Base-by-base conservation (phyloP, 805 yeast species). In the Ogataea kodamae region DNA sequence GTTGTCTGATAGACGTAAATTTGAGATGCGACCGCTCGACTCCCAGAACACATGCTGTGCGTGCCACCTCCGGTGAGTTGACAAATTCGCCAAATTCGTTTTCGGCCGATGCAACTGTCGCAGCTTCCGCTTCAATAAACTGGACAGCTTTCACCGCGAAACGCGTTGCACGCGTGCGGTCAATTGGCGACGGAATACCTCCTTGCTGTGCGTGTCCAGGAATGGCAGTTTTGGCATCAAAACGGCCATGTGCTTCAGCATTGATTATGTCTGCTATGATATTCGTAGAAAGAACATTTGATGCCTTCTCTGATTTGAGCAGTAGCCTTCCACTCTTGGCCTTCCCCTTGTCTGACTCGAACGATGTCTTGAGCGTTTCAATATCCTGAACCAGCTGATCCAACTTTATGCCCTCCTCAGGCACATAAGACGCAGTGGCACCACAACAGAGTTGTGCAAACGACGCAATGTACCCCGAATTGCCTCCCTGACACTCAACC, bases 151-250 rank as follows among this genome's bases (percentile, higher is more conserved):
- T 74, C 33, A 81, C 71, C 1, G 88, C 81, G 43, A 78, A 75
- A 54, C 86, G 72, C 3, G 82, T 75, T 5, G 86, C 89, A 50
- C 78, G 68, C 2, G 82, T 77, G 63, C 94, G 68, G 57, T 84
- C 94, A 57, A 81, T 79, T 19, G 89, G 73, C 1, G 86, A 73
- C 37, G 94, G 92, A 18, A 76, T 62, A 32, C 78, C 79, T 54
- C 94, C 94, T 57, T 84, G 94, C 62, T 84, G 92, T 19, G 83
- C 89, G 54, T 83, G 94, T 14, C 94, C 92, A 15, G 94, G 94
- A 35, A 80, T 69, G 9, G 92, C 92, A 5, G 89, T 76, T 57
- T 80, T 78, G 14, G 86, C 77, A 49, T 83, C 90, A 46, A 81
- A 84, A 49, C 75, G 68, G 20, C 81, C 80, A 13, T 70, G 62